A percentile compares a stretch with the other conserved stretches of the same genome.
These are phyloP conservation scores for Camelina sativa DNA, from an alignment of 345 rosid genomes.

Conservation along the genomic window DNA sequence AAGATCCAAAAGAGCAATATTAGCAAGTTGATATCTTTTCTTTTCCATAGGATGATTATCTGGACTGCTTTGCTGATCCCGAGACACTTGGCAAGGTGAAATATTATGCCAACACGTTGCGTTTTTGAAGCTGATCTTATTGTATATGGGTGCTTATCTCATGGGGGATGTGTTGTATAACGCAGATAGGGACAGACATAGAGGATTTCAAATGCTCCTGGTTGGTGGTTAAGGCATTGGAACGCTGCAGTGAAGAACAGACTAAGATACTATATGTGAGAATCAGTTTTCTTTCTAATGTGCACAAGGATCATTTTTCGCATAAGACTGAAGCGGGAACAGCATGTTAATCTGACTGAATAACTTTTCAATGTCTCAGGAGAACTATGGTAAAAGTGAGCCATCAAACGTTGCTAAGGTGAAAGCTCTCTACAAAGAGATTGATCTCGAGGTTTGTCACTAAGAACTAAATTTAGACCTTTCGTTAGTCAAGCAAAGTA, in stretches of 20 bases:
- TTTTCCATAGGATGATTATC: slow-evolving; percentile 69
- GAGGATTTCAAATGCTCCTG: slow-evolving; percentile 90
- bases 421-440: slow-evolving; percentile 69
- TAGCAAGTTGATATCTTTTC: slow-evolving; percentile 5
- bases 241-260: slow-evolving; percentile 67
- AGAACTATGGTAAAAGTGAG: slow-evolving; percentile 76
- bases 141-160: slow-evolving; percentile 20
- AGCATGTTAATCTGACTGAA: neutral
- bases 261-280: slow-evolving; percentile 63
- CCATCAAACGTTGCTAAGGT: slow-evolving; percentile 63
- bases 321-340: slow-evolving; percentile 3
- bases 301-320: neutral
- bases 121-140: neutral
- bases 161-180: slow-evolving; percentile 7
- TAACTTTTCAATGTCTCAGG: slow-evolving; percentile 43
- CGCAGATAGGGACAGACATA: slow-evolving; percentile 87
- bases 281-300: neutral
- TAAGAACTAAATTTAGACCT: neutral
- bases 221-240: slow-evolving; percentile 84
- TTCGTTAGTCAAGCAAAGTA: neutral
- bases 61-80: slow-evolving; percentile 85
- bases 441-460: slow-evolving; percentile 69
- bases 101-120: neutral
- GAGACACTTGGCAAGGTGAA: slow-evolving; percentile 72
- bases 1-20: neutral